phyloP scores from a whole-genome alignment of 345 rosid species.

The Theobroma cacao region DNA sequence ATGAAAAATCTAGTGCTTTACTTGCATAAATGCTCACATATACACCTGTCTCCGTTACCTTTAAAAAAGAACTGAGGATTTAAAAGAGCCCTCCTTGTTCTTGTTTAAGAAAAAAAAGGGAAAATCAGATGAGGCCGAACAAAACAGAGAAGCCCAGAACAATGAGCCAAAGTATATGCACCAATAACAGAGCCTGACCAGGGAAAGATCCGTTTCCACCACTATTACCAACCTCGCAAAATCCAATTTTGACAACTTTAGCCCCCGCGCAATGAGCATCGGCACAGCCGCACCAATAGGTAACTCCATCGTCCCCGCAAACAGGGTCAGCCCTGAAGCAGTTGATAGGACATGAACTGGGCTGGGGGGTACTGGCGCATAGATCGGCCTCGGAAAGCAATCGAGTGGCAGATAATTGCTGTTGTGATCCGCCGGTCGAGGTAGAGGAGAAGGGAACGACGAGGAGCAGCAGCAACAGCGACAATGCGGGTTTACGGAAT shows the following conservation, averaged over 20 bases:
- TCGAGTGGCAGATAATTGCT: slow-evolving; percentile 21
- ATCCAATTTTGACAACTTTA: slow-evolving; percentile 61
- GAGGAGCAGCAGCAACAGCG: neutral
- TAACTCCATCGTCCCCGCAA: slow-evolving; percentile 79
- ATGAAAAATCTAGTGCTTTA: neutral
- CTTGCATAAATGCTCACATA: neutral
- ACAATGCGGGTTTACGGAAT: neutral
- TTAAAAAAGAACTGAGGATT: neutral
- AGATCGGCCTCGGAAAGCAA: slow-evolving; percentile 26
- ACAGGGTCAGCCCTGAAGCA: slow-evolving; percentile 94
- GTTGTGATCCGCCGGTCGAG: neutral
- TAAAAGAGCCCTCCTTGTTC: neutral
- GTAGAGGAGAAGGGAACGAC: neutral
- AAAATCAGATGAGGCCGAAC: slow-evolving; percentile 61
- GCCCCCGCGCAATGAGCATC: slow-evolving; percentile 76
- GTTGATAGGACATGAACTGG: slow-evolving; percentile 63
- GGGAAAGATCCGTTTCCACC: slow-evolving; percentile 68
- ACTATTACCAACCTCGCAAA: slow-evolving; percentile 62
- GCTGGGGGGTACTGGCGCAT: slow-evolving; percentile 6
- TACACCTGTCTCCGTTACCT: neutral
- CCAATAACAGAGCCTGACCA: slow-evolving; percentile 83
- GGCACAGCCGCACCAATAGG: slow-evolving; percentile 96
- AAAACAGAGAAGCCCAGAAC: slow-evolving; percentile 77
- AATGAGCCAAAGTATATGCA: slow-evolving; percentile 91
- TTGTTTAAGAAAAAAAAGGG: neutral